Percentiles rank a stretch among this genome's conserved stretches.
These are phyloP conservation scores for Erucastrum elatum DNA, from an alignment of 345 rosid species.

Conservation along the genomic window DNA sequence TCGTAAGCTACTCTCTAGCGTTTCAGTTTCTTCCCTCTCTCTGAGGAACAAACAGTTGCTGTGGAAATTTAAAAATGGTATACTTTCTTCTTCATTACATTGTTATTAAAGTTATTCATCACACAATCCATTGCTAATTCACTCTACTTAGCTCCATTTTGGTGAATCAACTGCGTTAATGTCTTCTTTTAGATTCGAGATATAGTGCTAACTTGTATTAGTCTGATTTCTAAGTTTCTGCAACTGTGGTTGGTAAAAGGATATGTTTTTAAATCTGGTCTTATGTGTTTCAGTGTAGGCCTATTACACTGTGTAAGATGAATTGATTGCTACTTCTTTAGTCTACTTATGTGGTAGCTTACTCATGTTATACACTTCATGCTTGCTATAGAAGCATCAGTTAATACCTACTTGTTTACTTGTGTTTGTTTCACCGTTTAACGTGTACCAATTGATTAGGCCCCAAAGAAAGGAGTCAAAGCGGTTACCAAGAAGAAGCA, in stretches of 20 bases:
- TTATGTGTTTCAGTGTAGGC: background rate
- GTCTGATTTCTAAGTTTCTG: background rate
- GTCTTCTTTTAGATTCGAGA: background rate
- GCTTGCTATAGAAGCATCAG: background rate
- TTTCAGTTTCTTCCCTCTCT: conserved; percentile 6
- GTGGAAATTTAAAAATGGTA: conserved; percentile 17
- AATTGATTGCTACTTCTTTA: background rate
- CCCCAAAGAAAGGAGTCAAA: conserved; percentile 38
- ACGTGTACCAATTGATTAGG: background rate
- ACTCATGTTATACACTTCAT: background rate
- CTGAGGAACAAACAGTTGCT: background rate
- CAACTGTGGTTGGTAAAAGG: background rate
- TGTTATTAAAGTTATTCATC: background rate
- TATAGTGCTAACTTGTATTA: background rate
- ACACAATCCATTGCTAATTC: background rate
- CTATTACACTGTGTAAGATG: too few species aligned
- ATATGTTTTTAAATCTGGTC: background rate
- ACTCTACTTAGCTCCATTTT: background rate
- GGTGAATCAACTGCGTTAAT: background rate
- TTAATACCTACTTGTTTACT: background rate
- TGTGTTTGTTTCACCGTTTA: background rate
- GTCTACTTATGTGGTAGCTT: background rate
- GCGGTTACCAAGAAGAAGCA: conserved; percentile 29
- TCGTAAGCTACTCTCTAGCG: background rate
- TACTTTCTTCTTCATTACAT: background rate